Evolutionary conservation across 2,329 filamentous ascomycete genomes (phyloP), one percentile per base, ranked within the genome.

Genomic region (Leptographium lundbergii): DNA sequence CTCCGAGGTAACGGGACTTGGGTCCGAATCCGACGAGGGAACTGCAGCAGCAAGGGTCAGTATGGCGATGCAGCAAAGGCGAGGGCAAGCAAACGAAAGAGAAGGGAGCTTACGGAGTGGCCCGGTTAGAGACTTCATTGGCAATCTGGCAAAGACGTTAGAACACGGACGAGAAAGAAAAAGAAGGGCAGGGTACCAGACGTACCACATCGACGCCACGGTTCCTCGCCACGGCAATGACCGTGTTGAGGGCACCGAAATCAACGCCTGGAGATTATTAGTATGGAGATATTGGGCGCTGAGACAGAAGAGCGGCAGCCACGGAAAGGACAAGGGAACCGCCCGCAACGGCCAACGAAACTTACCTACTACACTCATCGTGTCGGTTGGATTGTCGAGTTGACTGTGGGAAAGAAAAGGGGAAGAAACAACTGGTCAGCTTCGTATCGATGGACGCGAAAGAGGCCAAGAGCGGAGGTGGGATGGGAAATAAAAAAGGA

Each of bases 101-200:
- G 29, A 54, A 17, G 17, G 9, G n/a, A n/a, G 86, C 91, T 81
- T 89, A 96, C 89, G 94, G 94, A 68, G 94, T 99, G 63, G 90
- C 86, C 76, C 94, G 87, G 82, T 99, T 97, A 66, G 94, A 99
- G 68, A 97, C 94, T 77, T 99, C 94, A 81, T 99, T 99, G 78
- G 90, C 88, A 73, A 99, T 95, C 91, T 96, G 69, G 60, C 67
- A 57, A 50, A 51, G 24, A 47, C 25, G 65, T 68, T 62, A 61
- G 61, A 29, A 54, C 42, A 6, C 17, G 32, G 17, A 9, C 54
- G 57, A 57, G 48, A 62, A 57, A 2, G n/a, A 47, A 14, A 24
- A 58, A 55, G 13, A 24, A 64, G 57, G 50, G 42, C 60, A 32
- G 0, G 50, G 10, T 29, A 60, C 36, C 42, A 62, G 64, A 94